Evolutionary conservation across 495 filamentous ascomycete species (phyloP).

Genomic region (Talaromyces ruber): DNA sequence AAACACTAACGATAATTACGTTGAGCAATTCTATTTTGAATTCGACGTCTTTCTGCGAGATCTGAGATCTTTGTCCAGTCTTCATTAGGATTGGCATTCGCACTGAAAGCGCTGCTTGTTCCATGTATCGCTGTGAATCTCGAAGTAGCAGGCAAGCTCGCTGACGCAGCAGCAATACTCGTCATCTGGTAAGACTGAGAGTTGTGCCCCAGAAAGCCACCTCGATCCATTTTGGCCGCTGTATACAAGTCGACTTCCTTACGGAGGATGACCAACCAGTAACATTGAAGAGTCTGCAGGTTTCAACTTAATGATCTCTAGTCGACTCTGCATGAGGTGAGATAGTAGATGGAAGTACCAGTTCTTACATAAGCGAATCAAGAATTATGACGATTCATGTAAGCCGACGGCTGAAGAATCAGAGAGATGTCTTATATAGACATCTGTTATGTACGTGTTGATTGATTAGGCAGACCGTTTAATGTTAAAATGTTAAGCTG

Average conservation of each 20-base stretch:
- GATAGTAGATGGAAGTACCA: not conserved
- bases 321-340: not conserved
- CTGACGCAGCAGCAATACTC: not conserved
- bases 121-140: constrained; percentile 60
- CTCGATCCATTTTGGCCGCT: not conserved
- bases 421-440: not conserved
- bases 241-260: not conserved
- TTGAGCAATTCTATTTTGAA: constrained; percentile 97
- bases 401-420: not conserved
- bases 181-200: not conserved
- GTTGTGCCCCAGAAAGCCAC: constrained; percentile 2
- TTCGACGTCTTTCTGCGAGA: constrained; percentile 83
- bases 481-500: too few species aligned
- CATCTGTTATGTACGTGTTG: not conserved
- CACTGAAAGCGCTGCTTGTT: constrained; percentile 94
- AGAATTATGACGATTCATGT: not conserved
- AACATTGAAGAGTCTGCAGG: not conserved
- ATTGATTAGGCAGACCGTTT: not conserved
- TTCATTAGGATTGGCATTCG: constrained; percentile 91
- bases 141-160: constrained; percentile 23
- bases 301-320: not conserved
- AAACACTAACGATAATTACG: constrained; percentile 87
- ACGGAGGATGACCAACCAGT: not conserved
- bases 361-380: not conserved
- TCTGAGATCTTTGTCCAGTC: constrained; percentile 99